Conservation (phyloP, 2,329 filamentous ascomycete species). For the Fusarium tanahbumbuense region DNA sequence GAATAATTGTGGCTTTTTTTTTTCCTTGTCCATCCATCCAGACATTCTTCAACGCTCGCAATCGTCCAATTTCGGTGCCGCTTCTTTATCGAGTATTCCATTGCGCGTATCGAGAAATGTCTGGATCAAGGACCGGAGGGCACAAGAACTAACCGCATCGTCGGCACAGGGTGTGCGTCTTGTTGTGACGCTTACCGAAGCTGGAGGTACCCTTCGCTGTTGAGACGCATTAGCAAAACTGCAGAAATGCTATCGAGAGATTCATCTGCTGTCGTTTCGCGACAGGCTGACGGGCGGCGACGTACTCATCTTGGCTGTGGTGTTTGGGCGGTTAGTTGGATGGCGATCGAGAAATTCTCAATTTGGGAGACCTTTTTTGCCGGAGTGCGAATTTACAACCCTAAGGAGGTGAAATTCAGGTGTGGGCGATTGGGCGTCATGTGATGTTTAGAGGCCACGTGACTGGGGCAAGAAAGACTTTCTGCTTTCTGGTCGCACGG, state of each 20-base stretch:
- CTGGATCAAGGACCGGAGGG: conserved; percentile 27
- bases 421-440: conserved; percentile 44
- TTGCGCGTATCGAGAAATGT: conserved; percentile 30
- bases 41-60: conserved; percentile 32
- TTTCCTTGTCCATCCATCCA: conserved; percentile 14
- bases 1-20: conserved; percentile 13
- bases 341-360: conserved; percentile 53
- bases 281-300: conserved; percentile 44
- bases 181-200: conserved; percentile 84
- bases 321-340: conserved; percentile 55
- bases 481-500: not conserved
- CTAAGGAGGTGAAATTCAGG: conserved; percentile 46
- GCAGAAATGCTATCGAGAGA: conserved; percentile 23
- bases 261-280: conserved; percentile 33
- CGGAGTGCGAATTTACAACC: conserved; percentile 54
- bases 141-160: conserved; percentile 84
- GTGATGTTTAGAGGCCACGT: conserved; percentile 44
- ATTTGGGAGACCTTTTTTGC: conserved; percentile 52
- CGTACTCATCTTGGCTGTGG: conserved; percentile 70
- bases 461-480: conserved; percentile 38
- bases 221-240: conserved; percentile 46
- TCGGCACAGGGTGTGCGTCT: conserved; percentile 98
- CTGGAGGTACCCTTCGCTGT: conserved; percentile 69
- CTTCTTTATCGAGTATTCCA: conserved; percentile 20
- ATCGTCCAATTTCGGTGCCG: conserved; percentile 16